These are phyloP conservation scores for Colletotrichum sansevieriae DNA, from an alignment of 2,329 filamentous ascomycete genomes.

Conservation along the genomic window DNA sequence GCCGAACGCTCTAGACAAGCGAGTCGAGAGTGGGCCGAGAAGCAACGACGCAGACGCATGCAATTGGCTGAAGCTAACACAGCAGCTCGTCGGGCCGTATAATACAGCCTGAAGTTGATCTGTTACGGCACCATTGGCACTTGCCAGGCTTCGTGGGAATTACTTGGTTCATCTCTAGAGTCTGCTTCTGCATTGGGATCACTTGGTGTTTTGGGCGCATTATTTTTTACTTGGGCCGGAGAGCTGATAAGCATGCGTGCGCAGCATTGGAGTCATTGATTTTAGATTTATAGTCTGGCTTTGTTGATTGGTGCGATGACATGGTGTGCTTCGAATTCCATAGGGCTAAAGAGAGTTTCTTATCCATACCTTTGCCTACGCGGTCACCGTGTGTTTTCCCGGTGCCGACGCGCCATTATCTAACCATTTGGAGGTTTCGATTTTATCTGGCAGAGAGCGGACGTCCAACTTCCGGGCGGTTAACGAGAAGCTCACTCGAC, in stretches of 20 bases:
- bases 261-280: neutral
- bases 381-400: too few relatives aligned
- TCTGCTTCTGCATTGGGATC: conserved; percentile 3
- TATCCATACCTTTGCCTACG: too few relatives aligned
- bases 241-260: too few relatives aligned
- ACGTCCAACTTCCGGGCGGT: too few relatives aligned
- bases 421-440: too few relatives aligned
- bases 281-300: conserved; percentile 3
- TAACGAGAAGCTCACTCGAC: too few relatives aligned
- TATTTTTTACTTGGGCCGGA: neutral
- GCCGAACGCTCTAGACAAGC: conserved; percentile 71
- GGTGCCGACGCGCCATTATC: too few relatives aligned
- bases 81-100: conserved; percentile 15
- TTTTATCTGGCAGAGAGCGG: too few relatives aligned
- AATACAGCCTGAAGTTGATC: neutral
- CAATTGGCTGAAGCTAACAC: conserved; percentile 43
- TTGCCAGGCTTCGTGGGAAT: conserved; percentile 10
- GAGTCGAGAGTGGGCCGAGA: conserved; percentile 74
- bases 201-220: conserved; percentile 12
- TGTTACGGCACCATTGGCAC: neutral
- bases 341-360: too few relatives aligned
- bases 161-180: conserved; percentile 11
- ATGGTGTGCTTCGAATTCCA: neutral
- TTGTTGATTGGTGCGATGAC: neutral
- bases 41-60: conserved; percentile 64